Base-by-base conservation (phyloP, 257 asterid genomes). In the Jacaranda copaia region DNA sequence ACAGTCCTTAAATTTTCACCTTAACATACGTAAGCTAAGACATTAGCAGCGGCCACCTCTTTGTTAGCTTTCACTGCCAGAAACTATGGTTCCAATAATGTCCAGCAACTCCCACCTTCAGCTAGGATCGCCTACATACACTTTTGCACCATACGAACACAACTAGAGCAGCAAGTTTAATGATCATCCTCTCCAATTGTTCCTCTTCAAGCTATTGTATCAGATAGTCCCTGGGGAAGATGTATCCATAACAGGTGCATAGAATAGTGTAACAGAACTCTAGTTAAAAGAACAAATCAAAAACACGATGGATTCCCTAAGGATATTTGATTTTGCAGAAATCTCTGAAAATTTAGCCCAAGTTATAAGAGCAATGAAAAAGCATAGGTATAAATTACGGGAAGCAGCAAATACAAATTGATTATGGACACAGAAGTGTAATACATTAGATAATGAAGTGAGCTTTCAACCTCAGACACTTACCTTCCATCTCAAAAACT, bases 401-500 rank as follows among this genome's bases (percentile, higher is more conserved):
- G 57, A 57, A 72, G 25, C 66, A 43, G 60, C 15, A 49, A 59
- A 73, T 10, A 39, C 15, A 58, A 56, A 72, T 55, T 73, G 46
- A 9, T 12, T 36, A 68, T 48, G 70, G 42, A 56, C 10, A 51
- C 10, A 52, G 20, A 51, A 1, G 19, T 13, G 9, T 38, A 63
- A 38, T 4, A 74, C 53, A 70, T 49, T 25, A 36, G 49, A 70
- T 39, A 63, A 18, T 58, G 43, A 66, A 57, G 25, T 20, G 55
- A 75, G 61, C 55, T 58, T 56, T 73, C 49, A 35, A 63, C 15
- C 69, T 43, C 7, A 35, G 64, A 53, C 39, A 85, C 53, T 56
- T 81, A 91, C 99, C 93, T 76, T 89, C 94, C 96, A 96, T 83
- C 72, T 93, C 73, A 55, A 62, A 70, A 96, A 85, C 87, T 93